Evolutionary conservation across 176 grass and related monocot species (phyloP).

Genomic region (Carex cristatella): DNA sequence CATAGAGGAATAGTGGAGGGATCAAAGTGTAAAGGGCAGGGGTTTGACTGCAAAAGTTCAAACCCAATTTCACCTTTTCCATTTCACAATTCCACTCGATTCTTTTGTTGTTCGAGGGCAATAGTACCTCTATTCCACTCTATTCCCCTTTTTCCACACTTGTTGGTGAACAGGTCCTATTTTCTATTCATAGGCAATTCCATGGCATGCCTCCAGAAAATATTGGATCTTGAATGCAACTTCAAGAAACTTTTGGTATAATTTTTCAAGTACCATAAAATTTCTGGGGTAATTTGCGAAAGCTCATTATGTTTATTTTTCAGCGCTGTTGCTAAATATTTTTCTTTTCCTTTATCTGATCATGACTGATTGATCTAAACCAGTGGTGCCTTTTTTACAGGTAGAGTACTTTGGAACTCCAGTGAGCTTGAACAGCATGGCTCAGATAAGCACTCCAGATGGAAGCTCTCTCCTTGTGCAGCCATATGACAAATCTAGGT

Average conservation of each 20-base stretch:
- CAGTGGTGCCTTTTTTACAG: slow-evolving; percentile 28
- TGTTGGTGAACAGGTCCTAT: no score
- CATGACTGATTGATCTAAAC: not conserved
- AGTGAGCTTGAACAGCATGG: slow-evolving; percentile 82
- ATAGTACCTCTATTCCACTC: no score
- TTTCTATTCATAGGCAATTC: slow-evolving; percentile 36
- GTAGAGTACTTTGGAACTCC: slow-evolving; percentile 96
- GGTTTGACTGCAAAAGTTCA: no score
- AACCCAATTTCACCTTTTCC: no score
- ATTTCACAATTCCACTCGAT: no score
- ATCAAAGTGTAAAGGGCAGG: no score
- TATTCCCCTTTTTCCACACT: no score
- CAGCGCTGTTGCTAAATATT: not conserved
- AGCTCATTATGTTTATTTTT: not conserved
- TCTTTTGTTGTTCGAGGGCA: no score
- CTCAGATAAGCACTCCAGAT: slow-evolving; percentile 94
- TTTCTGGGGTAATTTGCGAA: not conserved
- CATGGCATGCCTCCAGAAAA: not conserved
- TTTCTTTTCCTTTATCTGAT: not conserved
- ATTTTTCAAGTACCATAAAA: not conserved
- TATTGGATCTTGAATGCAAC: not conserved
- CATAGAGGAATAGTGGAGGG: no score
- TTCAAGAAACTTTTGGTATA: not conserved
- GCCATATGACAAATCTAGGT: slow-evolving; percentile 96
- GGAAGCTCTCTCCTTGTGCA: slow-evolving; percentile 84